These are phyloP conservation scores for Eucalyptus tenuipes DNA, from an alignment of 345 rosid species.

Conservation along the genomic window DNA sequence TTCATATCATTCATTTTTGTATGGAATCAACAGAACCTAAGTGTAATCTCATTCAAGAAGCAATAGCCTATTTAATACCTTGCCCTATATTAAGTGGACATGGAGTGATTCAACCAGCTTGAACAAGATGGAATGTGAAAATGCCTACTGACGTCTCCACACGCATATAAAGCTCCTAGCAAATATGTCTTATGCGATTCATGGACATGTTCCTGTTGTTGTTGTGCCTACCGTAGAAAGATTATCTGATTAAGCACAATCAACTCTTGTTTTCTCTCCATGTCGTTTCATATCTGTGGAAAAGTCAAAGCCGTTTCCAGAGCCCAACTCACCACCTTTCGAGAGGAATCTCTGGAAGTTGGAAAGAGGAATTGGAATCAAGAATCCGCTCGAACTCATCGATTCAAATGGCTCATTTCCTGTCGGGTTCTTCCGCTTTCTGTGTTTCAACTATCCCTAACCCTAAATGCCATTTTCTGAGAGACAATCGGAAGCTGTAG, in stretches of 20 bases:
- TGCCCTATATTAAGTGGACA: neutral
- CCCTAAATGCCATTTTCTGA: neutral
- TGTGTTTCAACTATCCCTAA: neutral
- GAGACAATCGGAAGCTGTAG: neutral
- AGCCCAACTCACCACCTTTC: neutral
- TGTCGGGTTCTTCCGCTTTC: neutral
- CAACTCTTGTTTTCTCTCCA: neutral
- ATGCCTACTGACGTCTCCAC: neutral
- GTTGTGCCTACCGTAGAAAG: neutral
- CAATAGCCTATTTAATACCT: neutral
- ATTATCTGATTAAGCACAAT: neutral
- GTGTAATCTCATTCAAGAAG: neutral
- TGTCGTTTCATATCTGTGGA: neutral
- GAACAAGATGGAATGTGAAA: neutral
- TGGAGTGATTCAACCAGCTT: neutral
- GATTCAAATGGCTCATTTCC: neutral
- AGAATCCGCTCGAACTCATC: neutral
- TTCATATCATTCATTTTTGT: too few species aligned
- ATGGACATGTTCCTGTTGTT: neutral
- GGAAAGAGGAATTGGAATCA: neutral
- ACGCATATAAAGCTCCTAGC: neutral
- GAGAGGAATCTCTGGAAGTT: neutral
- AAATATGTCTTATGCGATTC: neutral
- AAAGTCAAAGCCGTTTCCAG: neutral
- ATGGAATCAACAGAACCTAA: neutral